phyloP scores from a whole-genome alignment of 148 eudicot species.

The Rhododendron ferrugineum region DNA sequence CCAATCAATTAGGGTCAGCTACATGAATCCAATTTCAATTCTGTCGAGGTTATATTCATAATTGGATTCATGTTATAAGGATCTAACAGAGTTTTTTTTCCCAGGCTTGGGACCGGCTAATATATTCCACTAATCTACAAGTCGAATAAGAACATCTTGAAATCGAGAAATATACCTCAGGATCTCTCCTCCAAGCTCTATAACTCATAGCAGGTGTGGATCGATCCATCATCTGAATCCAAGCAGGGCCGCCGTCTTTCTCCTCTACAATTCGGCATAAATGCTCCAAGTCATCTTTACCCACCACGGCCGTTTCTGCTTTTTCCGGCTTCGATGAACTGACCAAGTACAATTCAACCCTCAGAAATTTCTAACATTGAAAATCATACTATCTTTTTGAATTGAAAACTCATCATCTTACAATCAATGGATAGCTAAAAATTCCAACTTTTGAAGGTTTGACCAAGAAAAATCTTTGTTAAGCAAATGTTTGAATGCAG shows the following conservation, averaged over 20 bases:
- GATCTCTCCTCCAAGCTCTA: slow-evolving; percentile 94
- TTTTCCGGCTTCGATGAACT: slow-evolving; percentile 44
- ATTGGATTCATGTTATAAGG: background rate
- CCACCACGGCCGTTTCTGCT: slow-evolving; percentile 32
- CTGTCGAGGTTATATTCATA: background rate
- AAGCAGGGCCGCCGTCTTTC: slow-evolving; percentile 87
- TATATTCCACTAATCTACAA: background rate
- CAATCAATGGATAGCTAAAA: background rate
- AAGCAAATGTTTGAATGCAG: slow-evolving; percentile 16
- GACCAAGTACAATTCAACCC: slow-evolving; percentile 11
- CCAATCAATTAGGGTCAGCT: background rate
- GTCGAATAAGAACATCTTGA: background rate
- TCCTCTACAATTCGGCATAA: slow-evolving; percentile 60
- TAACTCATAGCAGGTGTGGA: slow-evolving; percentile 73
- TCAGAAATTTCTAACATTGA: background rate
- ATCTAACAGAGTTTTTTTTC: background rate
- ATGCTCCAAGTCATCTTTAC: slow-evolving; percentile 56
- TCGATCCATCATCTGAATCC: slow-evolving; percentile 94
- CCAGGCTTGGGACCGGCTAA: background rate
- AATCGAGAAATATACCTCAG: slow-evolving; percentile 38
- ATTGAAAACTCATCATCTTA: background rate
- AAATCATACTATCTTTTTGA: background rate
- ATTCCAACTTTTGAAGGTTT: background rate
- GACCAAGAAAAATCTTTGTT: background rate
- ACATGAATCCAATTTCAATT: background rate